Evolutionary conservation across 2,329 filamentous ascomycete genomes (phyloP).

Genomic region (Pyrenophora teres): DNA sequence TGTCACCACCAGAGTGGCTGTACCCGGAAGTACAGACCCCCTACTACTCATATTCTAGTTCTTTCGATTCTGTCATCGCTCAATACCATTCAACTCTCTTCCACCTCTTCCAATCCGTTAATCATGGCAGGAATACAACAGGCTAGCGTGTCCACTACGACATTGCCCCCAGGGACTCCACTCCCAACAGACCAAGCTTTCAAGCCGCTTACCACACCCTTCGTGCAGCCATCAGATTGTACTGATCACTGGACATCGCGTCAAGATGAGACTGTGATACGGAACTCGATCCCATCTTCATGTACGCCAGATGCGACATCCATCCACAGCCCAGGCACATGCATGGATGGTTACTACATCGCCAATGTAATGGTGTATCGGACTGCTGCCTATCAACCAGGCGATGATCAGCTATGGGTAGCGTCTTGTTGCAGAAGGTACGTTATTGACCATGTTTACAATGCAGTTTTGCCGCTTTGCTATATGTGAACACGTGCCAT

Average conservation of each 20-base stretch:
- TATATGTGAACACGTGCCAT: too few relatives aligned
- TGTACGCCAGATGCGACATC: not conserved
- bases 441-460: too few relatives aligned
- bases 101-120: too few relatives aligned
- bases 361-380: not conserved
- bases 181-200: not conserved
- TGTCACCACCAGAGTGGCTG: not conserved
- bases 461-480: too few relatives aligned
- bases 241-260: not conserved
- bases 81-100: too few relatives aligned
- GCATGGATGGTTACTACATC: not conserved
- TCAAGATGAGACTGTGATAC: too few relatives aligned
- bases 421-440: slow-evolving; percentile 1
- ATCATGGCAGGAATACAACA: not conserved
- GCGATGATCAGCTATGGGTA: not conserved
- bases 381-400: not conserved
- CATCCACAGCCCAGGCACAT: not conserved
- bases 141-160: not conserved
- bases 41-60: too few relatives aligned
- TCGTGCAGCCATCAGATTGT: not conserved
- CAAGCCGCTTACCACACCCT: not conserved
- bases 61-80: too few relatives aligned
- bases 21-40: not conserved
- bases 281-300: too few relatives aligned
- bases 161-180: not conserved